Base-by-base conservation (phyloP, 1,284 basidiomycete genomes). In the Moesziomyces parantarcticus region DNA sequence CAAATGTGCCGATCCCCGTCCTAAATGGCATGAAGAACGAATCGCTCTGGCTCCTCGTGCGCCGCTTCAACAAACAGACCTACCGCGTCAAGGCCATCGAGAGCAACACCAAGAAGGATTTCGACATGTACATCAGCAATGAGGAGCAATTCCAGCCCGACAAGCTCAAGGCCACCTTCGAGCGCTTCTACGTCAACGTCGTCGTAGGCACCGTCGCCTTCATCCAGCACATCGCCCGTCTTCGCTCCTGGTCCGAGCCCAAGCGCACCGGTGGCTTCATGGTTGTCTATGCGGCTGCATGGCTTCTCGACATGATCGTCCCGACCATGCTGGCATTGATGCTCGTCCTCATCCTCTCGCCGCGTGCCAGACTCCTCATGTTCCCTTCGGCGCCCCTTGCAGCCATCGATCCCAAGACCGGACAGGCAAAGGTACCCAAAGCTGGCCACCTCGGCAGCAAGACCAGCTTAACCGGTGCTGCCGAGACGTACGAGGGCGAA, bases 231-330 rank as follows among this genome's bases (percentile, higher is more conserved):
- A 77, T 88, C 32, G 82, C 83, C 8, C 82, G 88, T 9, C 67
- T 89, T 6, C 85, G 87, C 34, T 86, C 86, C 0, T 89, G 88
- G 88, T 84, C 86, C 64, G 88, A 89, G 74, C 81, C 85, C 3
- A 66, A 77, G 26, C 80, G 88, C 3, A 88, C 87, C 1, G 76
- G 77, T 8, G 64, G 78, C 4, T 89, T 87, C 71, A 72, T 72
- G 69, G 49, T 62, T 13, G 62, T 62, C 48, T 82, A 81, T 34
- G 39, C 52, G 6, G 36, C 58, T 10, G 65, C 71, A 14, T 74
- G 71, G 71, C 10, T 65, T 6, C 39, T 68, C 23, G 65, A 68
- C 39, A 21, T 65, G 13, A 25, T 79, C 18, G 50, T 77, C 4
- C 65, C 78, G 18, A 42, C 54, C n/a, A 39, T 70, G 9, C 79